phyloP scores from a whole-genome alignment of 768 basidiomycete species.

The Candolleomyces efflorescens region DNA sequence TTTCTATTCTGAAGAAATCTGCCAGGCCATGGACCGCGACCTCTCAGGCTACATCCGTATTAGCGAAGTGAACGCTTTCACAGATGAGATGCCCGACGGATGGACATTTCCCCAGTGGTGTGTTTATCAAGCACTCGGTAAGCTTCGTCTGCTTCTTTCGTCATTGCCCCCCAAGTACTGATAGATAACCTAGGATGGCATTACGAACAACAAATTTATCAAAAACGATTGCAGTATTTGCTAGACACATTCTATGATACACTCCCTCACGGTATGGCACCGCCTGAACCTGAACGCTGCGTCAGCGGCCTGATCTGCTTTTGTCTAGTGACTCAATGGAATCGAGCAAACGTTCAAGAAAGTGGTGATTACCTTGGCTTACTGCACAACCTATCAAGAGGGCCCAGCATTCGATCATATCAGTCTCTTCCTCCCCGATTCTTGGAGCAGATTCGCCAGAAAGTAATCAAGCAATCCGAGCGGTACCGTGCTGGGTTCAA shows the following conservation, averaged over 20 bases:
- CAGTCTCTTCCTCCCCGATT: background rate
- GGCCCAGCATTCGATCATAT: background rate
- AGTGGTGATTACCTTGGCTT: background rate
- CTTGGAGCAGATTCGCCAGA: background rate
- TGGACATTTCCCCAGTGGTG: slow-evolving; percentile 21
- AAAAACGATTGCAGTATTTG: slow-evolving; percentile 14
- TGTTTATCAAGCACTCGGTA: slow-evolving; percentile 17
- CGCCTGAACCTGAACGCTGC: background rate
- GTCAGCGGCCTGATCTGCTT: background rate
- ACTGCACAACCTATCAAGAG: background rate
- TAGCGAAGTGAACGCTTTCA: slow-evolving; percentile 18
- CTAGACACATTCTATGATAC: slow-evolving; percentile 11
- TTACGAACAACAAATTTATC: slow-evolving; percentile 18
- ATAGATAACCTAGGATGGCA: slow-evolving; percentile 11
- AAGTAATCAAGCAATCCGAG: slow-evolving; percentile 11
- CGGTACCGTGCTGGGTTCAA: slow-evolving; percentile 3
- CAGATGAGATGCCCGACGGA: slow-evolving; percentile 14
- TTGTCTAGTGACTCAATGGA: background rate
- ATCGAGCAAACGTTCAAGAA: background rate
- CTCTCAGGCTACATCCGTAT: slow-evolving; percentile 19
- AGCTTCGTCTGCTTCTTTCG: background rate
- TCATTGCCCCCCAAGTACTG: background rate
- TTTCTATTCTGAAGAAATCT: slow-evolving; percentile 11
- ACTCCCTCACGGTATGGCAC: slow-evolving; percentile 11
- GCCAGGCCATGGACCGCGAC: slow-evolving; percentile 14